Evolutionary conservation across 495 filamentous ascomycete species (phyloP), one percentile per base, ranked within the genome.

Genomic region (Aspergillus leporis): DNA sequence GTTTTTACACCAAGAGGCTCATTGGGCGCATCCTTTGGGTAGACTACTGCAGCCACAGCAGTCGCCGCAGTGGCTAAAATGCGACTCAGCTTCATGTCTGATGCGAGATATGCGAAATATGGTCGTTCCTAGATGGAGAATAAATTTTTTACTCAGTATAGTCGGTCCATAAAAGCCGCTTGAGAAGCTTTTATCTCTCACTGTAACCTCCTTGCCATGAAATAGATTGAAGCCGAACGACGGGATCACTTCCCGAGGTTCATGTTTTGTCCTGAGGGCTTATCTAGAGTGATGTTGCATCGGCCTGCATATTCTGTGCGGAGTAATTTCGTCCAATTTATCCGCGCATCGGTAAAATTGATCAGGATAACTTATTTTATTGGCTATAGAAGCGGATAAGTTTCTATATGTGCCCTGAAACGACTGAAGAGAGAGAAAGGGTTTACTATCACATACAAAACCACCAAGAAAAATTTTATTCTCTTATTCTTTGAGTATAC

Each of bases 1-100:
- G 81, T 81, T 55, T 77, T 84, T 19, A 87, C 80, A n/a, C 73
- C 81, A 1, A 71, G 79, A 10, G 85, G 77, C 50, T 83, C 74
- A 9, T 76, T 69, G 18, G 78, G 78, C 22, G 36, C 36, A 40
- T 12, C 36, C 16, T 9, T 40, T 40, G 36, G 9, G 3, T 40
- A 3, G 9, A 40, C 9, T 2, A 9, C 36, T 12, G 36, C 36
- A 40, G 36, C 36, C 16, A 9, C 16, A 40, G 36, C 36, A 13
- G 36, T n/a, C 9, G 16, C 36, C 36, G 9, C 36, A 40, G 36
- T 40, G 9, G 36, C 16, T 40, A 40, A 9, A 2, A 40, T 4
- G 16, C 3, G 3, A 12, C 10, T 40, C 3, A 40, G 10, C 16
- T n/a, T 3, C 36, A 40, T 40, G 16, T 40, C 10, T 3, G 25